phyloP scores from a whole-genome alignment of 164 flowering plant species.

The Houttuynia cordata region DNA sequence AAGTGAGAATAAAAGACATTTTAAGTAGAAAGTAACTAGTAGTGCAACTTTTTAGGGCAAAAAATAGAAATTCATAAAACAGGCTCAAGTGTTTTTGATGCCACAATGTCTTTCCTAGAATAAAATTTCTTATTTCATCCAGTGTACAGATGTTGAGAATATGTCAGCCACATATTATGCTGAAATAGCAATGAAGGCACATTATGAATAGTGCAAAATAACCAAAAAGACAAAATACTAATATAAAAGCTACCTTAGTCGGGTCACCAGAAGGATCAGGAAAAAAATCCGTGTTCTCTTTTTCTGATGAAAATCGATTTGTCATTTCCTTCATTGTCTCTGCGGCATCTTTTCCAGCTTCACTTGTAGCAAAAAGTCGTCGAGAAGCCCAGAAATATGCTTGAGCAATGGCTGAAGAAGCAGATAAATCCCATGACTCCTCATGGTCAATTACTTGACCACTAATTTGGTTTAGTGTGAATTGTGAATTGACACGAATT shows the following conservation, averaged over 20 bases:
- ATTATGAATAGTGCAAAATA: neutral
- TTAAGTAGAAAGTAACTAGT: no score
- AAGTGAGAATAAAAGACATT: no score
- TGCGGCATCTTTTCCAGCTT: slow-evolving; percentile 54
- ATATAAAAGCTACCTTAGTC: slow-evolving; percentile 42
- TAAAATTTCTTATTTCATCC: no score
- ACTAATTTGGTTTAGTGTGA: slow-evolving; percentile 88
- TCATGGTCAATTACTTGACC: slow-evolving; percentile 93
- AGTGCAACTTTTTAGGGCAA: no score
- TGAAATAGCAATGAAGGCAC: neutral
- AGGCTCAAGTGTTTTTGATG: no score
- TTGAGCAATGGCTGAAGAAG: slow-evolving; percentile 51
- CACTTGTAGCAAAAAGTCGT: slow-evolving; percentile 50
- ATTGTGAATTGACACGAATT: slow-evolving; percentile 45
- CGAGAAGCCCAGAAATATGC: slow-evolving; percentile 83
- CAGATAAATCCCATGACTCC: slow-evolving; percentile 80
- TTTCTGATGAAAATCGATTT: slow-evolving; percentile 25
- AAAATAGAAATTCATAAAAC: no score
- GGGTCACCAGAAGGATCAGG: slow-evolving; percentile 91
- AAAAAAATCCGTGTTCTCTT: slow-evolving; percentile 65
- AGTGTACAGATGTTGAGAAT: neutral
- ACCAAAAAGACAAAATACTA: neutral
- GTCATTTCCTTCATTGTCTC: slow-evolving; percentile 41
- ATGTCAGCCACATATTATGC: neutral
- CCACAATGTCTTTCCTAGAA: no score